Evolutionary conservation across 768 basidiomycete genomes (phyloP).

Genomic region (Amanita pallidorosea): DNA sequence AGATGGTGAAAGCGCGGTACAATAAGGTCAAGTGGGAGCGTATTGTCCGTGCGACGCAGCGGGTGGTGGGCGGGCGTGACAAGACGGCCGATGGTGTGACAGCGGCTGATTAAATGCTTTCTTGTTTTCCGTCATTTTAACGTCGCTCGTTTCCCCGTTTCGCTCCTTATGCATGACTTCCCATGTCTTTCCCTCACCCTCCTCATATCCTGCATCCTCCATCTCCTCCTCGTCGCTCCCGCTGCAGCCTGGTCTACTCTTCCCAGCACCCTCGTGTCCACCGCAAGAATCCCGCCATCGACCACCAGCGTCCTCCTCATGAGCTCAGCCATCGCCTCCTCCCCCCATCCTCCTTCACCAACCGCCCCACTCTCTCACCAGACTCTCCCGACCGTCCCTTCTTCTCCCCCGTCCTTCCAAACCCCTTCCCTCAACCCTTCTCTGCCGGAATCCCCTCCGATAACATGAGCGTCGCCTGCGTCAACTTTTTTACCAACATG

Average conservation of each 20-base stretch:
- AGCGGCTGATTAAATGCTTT: neutral
- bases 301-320: slow-evolving; percentile 11
- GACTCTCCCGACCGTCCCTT: slow-evolving; percentile 38
- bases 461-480: slow-evolving; percentile 56
- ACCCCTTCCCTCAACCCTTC: slow-evolving; percentile 71
- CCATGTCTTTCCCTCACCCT: slow-evolving; percentile 46
- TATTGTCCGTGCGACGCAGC: neutral
- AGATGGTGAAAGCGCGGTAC: neutral
- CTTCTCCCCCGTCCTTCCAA: slow-evolving; percentile 45
- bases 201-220: slow-evolving; percentile 36
- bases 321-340: slow-evolving; percentile 10
- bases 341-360: slow-evolving; percentile 11
- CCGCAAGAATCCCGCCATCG: neutral
- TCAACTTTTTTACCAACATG: slow-evolving; percentile 70
- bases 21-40: neutral
- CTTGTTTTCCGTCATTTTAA: neutral
- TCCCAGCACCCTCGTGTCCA: slow-evolving; percentile 4
- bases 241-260: slow-evolving; percentile 10
- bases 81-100: no score
- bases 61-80: neutral
- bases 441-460: slow-evolving; percentile 53
- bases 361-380: slow-evolving; percentile 12
- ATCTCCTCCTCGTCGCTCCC: no score
- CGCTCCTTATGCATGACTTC: slow-evolving; percentile 11
- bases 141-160: neutral